These are phyloP conservation scores for Blastobotrys persicus DNA, from an alignment of 1,139 yeast genomes.

Conservation along the genomic window DNA sequence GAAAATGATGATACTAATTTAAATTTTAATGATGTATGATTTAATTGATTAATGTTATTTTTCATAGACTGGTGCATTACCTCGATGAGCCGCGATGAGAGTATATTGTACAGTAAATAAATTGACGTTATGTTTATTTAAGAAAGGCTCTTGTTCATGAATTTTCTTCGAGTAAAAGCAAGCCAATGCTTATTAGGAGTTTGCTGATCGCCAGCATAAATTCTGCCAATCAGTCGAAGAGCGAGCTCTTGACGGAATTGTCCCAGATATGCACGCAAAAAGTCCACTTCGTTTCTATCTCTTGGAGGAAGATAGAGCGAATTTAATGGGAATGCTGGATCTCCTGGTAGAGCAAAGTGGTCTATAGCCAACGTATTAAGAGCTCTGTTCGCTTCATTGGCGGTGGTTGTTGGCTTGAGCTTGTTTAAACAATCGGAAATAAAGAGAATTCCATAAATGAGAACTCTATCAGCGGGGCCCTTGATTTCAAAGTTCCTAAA, in stretches of 20 bases:
- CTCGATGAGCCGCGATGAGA: too few relatives aligned
- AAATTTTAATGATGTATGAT: not conserved
- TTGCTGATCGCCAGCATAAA: slow-evolving; percentile 51
- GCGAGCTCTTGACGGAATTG: slow-evolving; percentile 96
- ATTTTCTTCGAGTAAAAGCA: slow-evolving; percentile 90
- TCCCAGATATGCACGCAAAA: slow-evolving; percentile 73
- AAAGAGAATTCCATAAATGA: slow-evolving; percentile 92
- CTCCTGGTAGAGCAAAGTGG: slow-evolving; percentile 90
- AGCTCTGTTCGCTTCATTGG: slow-evolving; percentile 65
- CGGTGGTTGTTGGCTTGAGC: slow-evolving; percentile 40
- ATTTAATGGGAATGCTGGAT: slow-evolving; percentile 88
- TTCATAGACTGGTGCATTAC: too few relatives aligned
- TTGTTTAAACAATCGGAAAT: slow-evolving; percentile 79
- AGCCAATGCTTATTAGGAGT: slow-evolving; percentile 72
- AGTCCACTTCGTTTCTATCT: slow-evolving; percentile 71
- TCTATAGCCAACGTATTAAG: slow-evolving; percentile 85
- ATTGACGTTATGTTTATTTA: slow-evolving; percentile 11
- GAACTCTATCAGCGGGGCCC: slow-evolving; percentile 91
- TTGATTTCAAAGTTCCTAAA: slow-evolving; percentile 96
- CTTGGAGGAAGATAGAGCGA: slow-evolving; percentile 75
- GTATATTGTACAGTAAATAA: not conserved
- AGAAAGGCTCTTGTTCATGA: slow-evolving; percentile 76
- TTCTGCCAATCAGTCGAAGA: slow-evolving; percentile 67
- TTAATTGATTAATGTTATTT: not conserved
- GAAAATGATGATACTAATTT: slow-evolving; percentile 4